These are phyloP conservation scores for Cyamopsis tetragonoloba DNA, from an alignment of 306 rosid species.

Conservation along the genomic window DNA sequence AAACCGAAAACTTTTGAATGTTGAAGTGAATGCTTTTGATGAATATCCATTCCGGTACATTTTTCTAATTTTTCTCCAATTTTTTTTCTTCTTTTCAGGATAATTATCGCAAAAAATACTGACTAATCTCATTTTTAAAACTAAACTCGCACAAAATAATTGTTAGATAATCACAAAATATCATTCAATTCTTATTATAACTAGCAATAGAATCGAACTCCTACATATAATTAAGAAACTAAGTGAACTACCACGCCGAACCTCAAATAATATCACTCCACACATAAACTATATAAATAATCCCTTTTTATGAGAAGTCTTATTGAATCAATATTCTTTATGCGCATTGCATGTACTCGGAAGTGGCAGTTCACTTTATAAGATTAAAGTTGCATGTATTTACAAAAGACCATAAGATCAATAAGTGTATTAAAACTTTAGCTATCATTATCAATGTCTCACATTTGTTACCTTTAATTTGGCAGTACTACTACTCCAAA, in stretches of 20 bases:
- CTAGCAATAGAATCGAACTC: too few species aligned
- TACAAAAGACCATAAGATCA: constrained; percentile 25
- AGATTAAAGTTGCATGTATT: constrained; percentile 32
- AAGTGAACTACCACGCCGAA: too few species aligned
- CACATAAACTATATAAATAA: not conserved
- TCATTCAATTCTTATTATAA: too few species aligned
- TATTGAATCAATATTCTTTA: not conserved
- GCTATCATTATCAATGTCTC: constrained; percentile 32
- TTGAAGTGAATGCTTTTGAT: constrained; percentile 28
- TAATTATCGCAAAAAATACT: too few species aligned
- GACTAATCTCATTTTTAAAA: too few species aligned
- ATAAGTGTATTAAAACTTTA: constrained; percentile 18
- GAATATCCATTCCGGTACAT: constrained; percentile 20
- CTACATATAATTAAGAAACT: too few species aligned
- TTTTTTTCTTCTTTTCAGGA: constrained; percentile 15
- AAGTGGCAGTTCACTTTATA: constrained; percentile 31
- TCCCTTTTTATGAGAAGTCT: not conserved
- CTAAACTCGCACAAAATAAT: too few species aligned
- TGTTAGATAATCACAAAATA: too few species aligned
- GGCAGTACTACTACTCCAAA: constrained; percentile 23
- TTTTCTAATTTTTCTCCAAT: constrained; percentile 4
- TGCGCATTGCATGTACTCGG: constrained; percentile 11
- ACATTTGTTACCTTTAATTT: constrained; percentile 35
- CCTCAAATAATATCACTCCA: constrained; percentile 26
- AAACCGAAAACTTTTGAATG: constrained; percentile 39